These are phyloP conservation scores for Cladophialophora immunda DNA, from an alignment of 2,329 filamentous ascomycete species.

Conservation along the genomic window DNA sequence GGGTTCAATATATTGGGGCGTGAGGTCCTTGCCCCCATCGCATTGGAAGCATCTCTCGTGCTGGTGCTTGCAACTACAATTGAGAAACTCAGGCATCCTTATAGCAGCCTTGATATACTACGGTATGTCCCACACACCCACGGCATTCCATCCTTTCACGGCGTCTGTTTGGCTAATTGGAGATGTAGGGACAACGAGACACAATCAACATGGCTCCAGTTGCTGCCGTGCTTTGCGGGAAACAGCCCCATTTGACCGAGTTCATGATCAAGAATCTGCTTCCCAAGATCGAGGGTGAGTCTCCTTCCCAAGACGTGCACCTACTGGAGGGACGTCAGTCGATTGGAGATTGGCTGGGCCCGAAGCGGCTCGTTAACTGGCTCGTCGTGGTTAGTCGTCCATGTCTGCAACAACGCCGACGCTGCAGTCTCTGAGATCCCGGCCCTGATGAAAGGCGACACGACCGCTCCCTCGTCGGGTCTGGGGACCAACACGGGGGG, in stretches of 20 bases:
- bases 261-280: constrained; percentile 31
- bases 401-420: constrained; percentile 27
- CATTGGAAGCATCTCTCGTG: background rate
- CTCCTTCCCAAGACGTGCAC: background rate
- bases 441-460: constrained; percentile 31
- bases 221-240: constrained; percentile 34
- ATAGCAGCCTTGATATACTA: background rate
- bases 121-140: background rate
- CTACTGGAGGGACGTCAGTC: background rate
- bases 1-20: background rate
- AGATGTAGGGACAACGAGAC: background rate
- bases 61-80: background rate
- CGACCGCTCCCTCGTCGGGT: constrained; percentile 22
- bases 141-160: background rate
- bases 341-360: background rate
- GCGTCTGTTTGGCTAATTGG: background rate
- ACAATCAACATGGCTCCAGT: constrained; percentile 23
- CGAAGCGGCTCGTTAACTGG: constrained; percentile 2
- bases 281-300: constrained; percentile 32
- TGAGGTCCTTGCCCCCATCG: background rate
- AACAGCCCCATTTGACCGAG: constrained; percentile 20
- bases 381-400: constrained; percentile 27
- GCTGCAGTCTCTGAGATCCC: constrained; percentile 34
- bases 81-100: background rate
- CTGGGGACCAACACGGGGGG: constrained; percentile 27